Base-by-base conservation (phyloP, 345 rosid genomes). In the Litchi chinensis region DNA sequence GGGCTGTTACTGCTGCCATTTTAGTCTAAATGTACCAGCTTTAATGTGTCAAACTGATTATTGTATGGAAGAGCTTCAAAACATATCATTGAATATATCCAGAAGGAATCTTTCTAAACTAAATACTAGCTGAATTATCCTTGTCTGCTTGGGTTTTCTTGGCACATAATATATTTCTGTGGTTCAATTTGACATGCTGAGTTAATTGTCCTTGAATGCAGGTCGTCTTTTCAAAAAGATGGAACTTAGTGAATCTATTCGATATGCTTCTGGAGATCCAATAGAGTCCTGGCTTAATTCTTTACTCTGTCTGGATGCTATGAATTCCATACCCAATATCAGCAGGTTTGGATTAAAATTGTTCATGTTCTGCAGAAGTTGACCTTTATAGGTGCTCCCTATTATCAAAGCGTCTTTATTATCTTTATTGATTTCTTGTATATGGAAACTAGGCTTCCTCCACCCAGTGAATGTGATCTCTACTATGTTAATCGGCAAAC, bases 211-310 rank as follows among this genome's bases (percentile, higher is more conserved):
- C 63, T 76, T 76, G 68, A 75, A 43, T 83, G 75, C 83, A 96
- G 98, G 98, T 54, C 94, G 95, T 52, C 84, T 88, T 85, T 96
- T 93, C 84, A 91, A 89, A 86, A 96, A 91, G 88, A 94, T 94
- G 73, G 98, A 96, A 83, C 95, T 96, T 40, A 87, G 77, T 22
- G 99, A 96, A 85, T 91, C 99, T 56, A 94, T 96, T 69, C 91
- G 99, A 94, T 94, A 96, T 83, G 89, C 91, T 65, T 87, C 94
- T 81, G 95, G 88, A 70, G 99, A 96, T 86, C 98, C 97, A n/a
- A 89, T 96, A 78, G 99, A 96, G 80, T 91, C 93, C 78, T 96
- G 99, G 99, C 97, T 94, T 48, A 90, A 94, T 76, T 85, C 82
- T 74, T 88, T 96, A 75, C 99, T 96, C 8, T 96, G 99, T 87